Conservation (phyloP, 2,329 filamentous ascomycete species). For the Colletotrichum endophyticum region DNA sequence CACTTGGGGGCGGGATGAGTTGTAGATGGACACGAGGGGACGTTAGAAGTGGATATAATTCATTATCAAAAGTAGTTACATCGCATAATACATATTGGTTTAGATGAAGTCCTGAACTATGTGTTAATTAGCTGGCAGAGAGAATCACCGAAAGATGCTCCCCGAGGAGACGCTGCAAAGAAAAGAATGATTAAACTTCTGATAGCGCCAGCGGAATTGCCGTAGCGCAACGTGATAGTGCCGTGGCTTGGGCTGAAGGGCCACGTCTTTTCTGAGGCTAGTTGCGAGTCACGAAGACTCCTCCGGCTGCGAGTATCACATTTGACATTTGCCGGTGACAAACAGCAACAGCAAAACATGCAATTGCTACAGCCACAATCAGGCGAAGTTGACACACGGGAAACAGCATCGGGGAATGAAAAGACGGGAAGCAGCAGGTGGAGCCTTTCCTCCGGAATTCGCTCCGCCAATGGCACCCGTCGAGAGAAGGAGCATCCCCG, state of each 20-base stretch:
- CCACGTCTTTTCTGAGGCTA: neutral
- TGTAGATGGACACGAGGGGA: neutral
- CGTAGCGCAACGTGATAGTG: neutral
- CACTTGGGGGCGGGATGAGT: neutral
- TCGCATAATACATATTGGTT: neutral
- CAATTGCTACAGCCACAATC: neutral
- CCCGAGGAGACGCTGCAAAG: neutral
- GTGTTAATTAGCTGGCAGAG: rapidly evolving
- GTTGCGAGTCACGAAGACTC: neutral
- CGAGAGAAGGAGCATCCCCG: neutral
- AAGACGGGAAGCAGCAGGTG: neutral
- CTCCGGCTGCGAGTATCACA: neutral
- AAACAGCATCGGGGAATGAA: neutral
- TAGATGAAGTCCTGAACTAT: rapidly evolving
- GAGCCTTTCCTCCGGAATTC: neutral
- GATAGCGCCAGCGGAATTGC: neutral
- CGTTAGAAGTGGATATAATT: neutral
- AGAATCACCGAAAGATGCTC: neutral
- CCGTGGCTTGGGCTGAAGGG: neutral
- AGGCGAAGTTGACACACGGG: neutral
- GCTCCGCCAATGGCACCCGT: neutral
- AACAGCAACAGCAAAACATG: neutral
- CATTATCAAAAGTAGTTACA: neutral
- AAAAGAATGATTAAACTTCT: neutral
- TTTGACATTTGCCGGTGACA: neutral